A percentile compares a stretch with the other conserved stretches of the same genome.
Conservation (phyloP, 1,284 basidiomycete species). For the Tilletia setariae region DNA sequence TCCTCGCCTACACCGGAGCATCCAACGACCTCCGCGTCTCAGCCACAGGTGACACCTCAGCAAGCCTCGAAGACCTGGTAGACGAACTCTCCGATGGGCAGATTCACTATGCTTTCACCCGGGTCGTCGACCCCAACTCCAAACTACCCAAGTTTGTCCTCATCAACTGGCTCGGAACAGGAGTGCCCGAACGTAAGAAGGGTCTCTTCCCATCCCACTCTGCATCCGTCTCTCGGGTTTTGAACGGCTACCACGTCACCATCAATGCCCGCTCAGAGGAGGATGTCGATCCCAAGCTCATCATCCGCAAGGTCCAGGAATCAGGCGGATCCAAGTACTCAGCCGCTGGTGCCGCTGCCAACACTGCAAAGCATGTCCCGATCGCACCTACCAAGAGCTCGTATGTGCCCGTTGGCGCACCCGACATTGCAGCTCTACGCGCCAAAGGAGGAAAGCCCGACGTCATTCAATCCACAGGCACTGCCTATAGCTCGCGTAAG, state of each 20-base stretch:
- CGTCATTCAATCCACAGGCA: conserved; percentile 45
- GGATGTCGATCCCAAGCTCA: conserved; percentile 49
- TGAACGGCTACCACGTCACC: conserved; percentile 78
- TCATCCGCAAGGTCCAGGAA: conserved; percentile 78
- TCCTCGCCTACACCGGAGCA: conserved; percentile 73
- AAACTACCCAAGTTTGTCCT: conserved; percentile 88
- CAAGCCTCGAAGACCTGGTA: conserved; percentile 74
- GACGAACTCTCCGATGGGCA: conserved; percentile 93
- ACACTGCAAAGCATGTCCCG: conserved; percentile 43
- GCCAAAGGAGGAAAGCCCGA: conserved; percentile 25
- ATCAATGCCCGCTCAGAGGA: conserved; percentile 89
- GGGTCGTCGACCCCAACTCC: conserved; percentile 85
- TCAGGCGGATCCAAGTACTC: conserved; percentile 91
- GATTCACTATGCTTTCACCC: conserved; percentile 88
- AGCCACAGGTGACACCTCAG: conserved; percentile 60
- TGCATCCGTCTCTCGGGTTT: conserved; percentile 73
- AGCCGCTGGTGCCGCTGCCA: conserved; percentile 48
- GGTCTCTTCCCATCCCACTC: conserved; percentile 87
- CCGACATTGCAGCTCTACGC: conserved; percentile 49
- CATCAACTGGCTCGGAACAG: conserved; percentile 75
- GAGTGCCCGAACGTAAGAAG: conserved; percentile 86
- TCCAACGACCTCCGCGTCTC: conserved; percentile 88
- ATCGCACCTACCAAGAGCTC: conserved; percentile 44
- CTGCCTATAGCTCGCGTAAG: conserved; percentile 40
- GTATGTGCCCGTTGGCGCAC: conserved; percentile 51